phyloP scores from a whole-genome alignment of 768 basidiomycete genomes.

The Hericium erinaceus region DNA sequence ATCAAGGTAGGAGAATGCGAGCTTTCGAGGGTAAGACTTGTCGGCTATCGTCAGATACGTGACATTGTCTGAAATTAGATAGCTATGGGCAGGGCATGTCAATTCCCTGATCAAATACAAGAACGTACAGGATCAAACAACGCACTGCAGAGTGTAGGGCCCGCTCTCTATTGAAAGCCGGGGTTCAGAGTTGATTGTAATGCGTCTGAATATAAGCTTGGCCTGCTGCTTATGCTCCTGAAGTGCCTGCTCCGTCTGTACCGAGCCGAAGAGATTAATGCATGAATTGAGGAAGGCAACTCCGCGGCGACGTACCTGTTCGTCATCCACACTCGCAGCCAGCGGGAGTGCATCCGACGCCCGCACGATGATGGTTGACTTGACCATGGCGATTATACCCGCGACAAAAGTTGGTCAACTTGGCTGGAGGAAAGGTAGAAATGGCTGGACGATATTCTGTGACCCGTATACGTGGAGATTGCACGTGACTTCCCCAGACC shows the following conservation, averaged over 20 bases:
- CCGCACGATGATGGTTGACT: conserved; percentile 78
- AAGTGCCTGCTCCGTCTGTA: conserved; percentile 83
- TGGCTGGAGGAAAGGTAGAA: no score
- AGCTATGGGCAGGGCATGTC: conserved; percentile 39
- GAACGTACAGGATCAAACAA: conserved; percentile 11
- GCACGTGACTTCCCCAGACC: no score
- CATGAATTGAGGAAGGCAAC: background rate
- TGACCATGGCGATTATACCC: conserved; percentile 48
- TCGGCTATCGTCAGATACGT: conserved; percentile 94
- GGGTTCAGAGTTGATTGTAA: conserved; percentile 90
- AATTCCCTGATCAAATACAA: background rate
- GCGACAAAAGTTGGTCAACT: no score
- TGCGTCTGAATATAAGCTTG: conserved; percentile 90
- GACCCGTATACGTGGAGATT: no score
- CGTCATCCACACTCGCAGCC: conserved; percentile 95
- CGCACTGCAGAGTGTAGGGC: conserved; percentile 91
- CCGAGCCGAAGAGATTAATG: background rate
- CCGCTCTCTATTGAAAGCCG: conserved; percentile 96
- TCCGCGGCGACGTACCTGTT: conserved; percentile 48
- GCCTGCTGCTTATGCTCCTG: conserved; percentile 99
- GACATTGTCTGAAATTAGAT: conserved; percentile 90
- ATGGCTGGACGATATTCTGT: no score
- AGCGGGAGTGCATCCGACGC: conserved; percentile 84
- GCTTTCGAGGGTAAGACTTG: conserved; percentile 93
- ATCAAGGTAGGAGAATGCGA: conserved; percentile 95